phyloP scores from a whole-genome alignment of 495 filamentous ascomycete species.

The Thozetella sp. region DNA sequence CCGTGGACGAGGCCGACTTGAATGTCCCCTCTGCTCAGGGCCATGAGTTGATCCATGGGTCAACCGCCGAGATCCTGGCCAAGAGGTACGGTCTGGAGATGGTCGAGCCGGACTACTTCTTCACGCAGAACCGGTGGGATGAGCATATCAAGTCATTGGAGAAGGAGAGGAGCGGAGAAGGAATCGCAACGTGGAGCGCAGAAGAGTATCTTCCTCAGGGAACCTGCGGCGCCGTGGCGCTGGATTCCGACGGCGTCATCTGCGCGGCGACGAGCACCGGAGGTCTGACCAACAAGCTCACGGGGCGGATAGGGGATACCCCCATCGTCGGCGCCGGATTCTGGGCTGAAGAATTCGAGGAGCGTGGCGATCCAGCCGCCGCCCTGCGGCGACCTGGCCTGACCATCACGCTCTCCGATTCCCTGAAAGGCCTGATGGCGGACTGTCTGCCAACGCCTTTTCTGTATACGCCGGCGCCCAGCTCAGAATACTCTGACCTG shows the following conservation, averaged over 20 bases:
- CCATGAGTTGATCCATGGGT: constrained; percentile 70
- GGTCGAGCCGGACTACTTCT: constrained; percentile 73
- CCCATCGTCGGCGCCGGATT: constrained; percentile 85
- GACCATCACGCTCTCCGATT: constrained; percentile 36
- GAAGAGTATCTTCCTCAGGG: constrained; percentile 77
- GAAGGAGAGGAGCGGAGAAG: constrained; percentile 39
- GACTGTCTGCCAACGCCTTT: constrained; percentile 54
- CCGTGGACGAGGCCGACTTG: constrained; percentile 19
- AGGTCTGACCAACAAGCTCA: constrained; percentile 86
- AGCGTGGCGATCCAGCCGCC: constrained; percentile 22
- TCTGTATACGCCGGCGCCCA: constrained; percentile 27
- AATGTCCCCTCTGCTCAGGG: constrained; percentile 53
- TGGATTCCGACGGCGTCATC: constrained; percentile 71
- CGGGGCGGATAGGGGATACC: constrained; percentile 85
- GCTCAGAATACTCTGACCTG: not conserved
- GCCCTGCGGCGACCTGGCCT: constrained; percentile 24
- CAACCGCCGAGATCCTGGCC: constrained; percentile 68
- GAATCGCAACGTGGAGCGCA: constrained; percentile 36
- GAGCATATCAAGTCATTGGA: constrained; percentile 74
- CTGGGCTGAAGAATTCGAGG: constrained; percentile 84
- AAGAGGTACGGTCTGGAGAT: constrained; percentile 68
- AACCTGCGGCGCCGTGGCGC: constrained; percentile 79
- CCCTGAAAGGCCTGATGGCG: constrained; percentile 40
- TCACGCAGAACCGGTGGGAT: constrained; percentile 78
- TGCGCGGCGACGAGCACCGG: constrained; percentile 86